Percentiles rank a stretch among this genome's conserved stretches.
These are phyloP conservation scores for Ascochyta fabae DNA, from an alignment of 2,329 filamentous ascomycete genomes.

Conservation along the genomic window DNA sequence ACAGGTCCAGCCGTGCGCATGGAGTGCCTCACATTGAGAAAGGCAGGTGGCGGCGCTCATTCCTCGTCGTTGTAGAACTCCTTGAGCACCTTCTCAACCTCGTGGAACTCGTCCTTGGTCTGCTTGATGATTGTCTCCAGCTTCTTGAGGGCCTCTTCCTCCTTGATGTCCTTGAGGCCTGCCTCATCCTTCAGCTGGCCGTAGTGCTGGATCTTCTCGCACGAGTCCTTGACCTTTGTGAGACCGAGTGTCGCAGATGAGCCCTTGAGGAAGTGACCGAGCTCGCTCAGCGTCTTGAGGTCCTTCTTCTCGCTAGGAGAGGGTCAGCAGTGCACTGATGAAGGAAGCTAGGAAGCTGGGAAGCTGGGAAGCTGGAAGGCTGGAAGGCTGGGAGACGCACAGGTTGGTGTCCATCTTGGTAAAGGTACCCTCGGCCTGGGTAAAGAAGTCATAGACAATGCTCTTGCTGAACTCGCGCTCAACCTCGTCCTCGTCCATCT, in stretches of 20 bases:
- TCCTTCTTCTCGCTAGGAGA: conserved; percentile 67
- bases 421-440: conserved; percentile 88
- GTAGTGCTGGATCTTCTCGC: conserved; percentile 95
- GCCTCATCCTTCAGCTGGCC: conserved; percentile 82
- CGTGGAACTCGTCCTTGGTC: conserved; percentile 78
- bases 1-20: conserved; percentile 9
- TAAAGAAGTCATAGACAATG: conserved; percentile 91
- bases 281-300: conserved; percentile 75
- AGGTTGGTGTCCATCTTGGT: conserved; percentile 79
- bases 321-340: conserved; percentile 7
- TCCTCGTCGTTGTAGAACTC: conserved; percentile 69
- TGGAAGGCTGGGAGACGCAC: conserved; percentile 65
- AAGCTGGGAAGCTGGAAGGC: no score
- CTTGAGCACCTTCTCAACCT: conserved; percentile 73
- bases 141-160: conserved; percentile 69
- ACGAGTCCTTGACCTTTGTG: conserved; percentile 87
- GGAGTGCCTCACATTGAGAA: background rate
- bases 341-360: background rate
- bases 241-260: conserved; percentile 94
- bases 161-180: conserved; percentile 69
- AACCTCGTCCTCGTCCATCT: conserved; percentile 93
- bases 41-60: conserved; percentile 5
- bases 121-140: conserved; percentile 73
- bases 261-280: conserved; percentile 96
- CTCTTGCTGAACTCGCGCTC: conserved; percentile 86